Conservation (phyloP, 306 rosid genomes). For the Cicer arietinum region DNA sequence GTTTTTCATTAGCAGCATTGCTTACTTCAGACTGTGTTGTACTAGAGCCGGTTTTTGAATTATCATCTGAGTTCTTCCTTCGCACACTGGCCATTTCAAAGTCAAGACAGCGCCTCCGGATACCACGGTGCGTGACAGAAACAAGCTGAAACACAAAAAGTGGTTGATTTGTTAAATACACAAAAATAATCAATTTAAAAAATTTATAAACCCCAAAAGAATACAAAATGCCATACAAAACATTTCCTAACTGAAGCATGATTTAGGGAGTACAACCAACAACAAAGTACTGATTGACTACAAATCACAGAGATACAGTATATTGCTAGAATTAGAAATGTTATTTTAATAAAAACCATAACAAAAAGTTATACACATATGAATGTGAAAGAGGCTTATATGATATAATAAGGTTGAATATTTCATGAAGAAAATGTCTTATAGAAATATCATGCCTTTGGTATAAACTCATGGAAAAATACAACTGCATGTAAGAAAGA, state of each 20-base stretch:
- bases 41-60: constrained; percentile 55
- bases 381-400: background rate
- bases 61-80: constrained; percentile 58
- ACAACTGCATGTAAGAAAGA: background rate
- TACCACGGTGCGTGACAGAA: constrained; percentile 64
- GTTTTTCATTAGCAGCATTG: constrained; percentile 50
- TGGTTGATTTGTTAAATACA: background rate
- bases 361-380: constrained; percentile 16
- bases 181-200: background rate
- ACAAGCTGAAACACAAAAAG: constrained; percentile 54
- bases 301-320: background rate
- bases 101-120: constrained; percentile 83
- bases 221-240: background rate
- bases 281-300: background rate
- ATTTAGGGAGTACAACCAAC: background rate
- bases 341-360: constrained; percentile 14
- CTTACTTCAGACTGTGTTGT: constrained; percentile 55
- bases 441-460: constrained; percentile 23
- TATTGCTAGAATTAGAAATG: constrained; percentile 39
- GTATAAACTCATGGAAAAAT: constrained; percentile 28
- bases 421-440: background rate
- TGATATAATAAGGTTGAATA: background rate
- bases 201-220: constrained; percentile 4
- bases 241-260: background rate
- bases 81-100: constrained; percentile 72